Evolutionary conservation across 371 early-diverging fungal species (phyloP), one percentile per base, ranked within the genome.

Genomic region (Synchytrium microbalum): DNA sequence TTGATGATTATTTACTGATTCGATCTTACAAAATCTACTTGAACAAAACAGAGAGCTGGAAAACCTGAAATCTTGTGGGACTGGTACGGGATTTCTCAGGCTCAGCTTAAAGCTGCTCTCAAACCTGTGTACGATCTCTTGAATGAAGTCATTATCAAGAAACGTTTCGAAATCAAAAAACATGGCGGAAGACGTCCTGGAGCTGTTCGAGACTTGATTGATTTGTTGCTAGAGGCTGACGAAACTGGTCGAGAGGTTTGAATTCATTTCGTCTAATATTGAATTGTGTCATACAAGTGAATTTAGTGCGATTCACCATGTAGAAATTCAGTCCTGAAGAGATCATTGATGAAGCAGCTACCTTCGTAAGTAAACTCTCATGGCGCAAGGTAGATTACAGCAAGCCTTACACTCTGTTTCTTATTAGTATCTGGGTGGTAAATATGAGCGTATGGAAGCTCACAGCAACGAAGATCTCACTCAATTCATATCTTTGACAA

Each of bases 401-500:
- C n/a, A n/a, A n/a, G n/a, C n/a, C n/a, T n/a, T n/a, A n/a, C n/a
- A n/a, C n/a, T n/a, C n/a, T n/a, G n/a, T n/a, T n/a, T n/a, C n/a
- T n/a, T n/a, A n/a, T 10, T 38, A 38, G 46, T 38, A 38, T 38
- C 5, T 38, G 5, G 46, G 46, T 38, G 46, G 46, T 38, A 5
- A 38, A 19, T 38, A 38, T 19, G 10, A 38, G 19, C 46, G 46
- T 38, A 5, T 19, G 5, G 46, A 38, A n/a, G n/a, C n/a, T n/a
- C n/a, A n/a, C n/a, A n/a, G n/a, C n/a, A n/a, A n/a, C n/a, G n/a
- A n/a, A n/a, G n/a, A n/a, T 38, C 46, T 10, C 19, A 19, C 46
- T 38, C 46, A 38, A 5, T 5, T 5, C 19, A 19, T 38, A 38
- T 38, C 46, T 71, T 78, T 60, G 68, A 72, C 46, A 57, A 19